Base-by-base conservation (phyloP, 2,329 filamentous ascomycete genomes). In the Colletotrichum euphorbiae region DNA sequence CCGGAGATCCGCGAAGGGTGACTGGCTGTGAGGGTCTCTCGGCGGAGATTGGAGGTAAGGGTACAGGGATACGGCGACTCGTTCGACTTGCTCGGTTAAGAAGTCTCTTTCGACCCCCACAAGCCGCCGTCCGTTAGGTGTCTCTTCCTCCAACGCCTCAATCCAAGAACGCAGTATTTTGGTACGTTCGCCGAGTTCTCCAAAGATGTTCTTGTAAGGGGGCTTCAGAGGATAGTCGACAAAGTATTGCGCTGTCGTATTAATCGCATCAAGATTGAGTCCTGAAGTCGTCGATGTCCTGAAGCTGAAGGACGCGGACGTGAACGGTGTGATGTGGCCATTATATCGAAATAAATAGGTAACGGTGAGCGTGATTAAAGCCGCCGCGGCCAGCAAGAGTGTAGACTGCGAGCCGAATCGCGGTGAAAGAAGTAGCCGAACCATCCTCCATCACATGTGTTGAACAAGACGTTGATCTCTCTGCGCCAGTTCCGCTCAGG, bases 121-220 rank as follows among this genome's bases (percentile, higher is more conserved):
- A n/a, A 74, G 54, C 33, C 62, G 48, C 19, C 31, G 12, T 2
- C 42, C 31, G 6, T 21, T 46, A 2, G 52, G 45, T 2, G 58
- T 50, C 40, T 56, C 38, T 13, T 58, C 65, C 52, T 68, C 60
- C 15, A 64, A 21, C 6, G 65, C 65, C 60, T 68, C 60, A 19
- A 68, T 64, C 74, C 74, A 74, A 28, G 72, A 71, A 15, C 62
- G 62, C 46, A 76, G 58, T 15, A 71, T 51, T 42, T 71, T 60
- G 17, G 72, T 70, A 0, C 78, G 76, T 36, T 77, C 73, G 36
- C 78, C 78, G 8, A 77, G 40, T 48, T 79, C 73, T 42, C 77
- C 77, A 59, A 79, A 79, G 2, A 74, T 69, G 4, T 73, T 71
- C 11, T 74, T 77, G 52, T 76, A 78, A 0, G 77, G 73, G n/a